Base-by-base conservation (phyloP, 352 stramenopile species). In the Globisporangium polare region DNA sequence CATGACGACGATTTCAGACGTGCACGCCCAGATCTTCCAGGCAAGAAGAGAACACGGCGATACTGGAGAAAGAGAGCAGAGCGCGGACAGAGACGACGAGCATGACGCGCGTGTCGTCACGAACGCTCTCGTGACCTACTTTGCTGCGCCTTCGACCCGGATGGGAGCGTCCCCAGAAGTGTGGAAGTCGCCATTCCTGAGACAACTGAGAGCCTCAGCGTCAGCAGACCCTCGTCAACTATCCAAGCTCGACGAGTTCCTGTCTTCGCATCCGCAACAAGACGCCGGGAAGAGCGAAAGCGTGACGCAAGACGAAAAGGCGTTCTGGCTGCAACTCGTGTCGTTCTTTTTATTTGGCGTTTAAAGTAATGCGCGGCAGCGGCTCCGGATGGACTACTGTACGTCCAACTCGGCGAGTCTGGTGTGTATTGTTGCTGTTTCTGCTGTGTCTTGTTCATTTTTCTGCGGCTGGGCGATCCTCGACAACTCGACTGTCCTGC, bases 281-380 rank as follows among this genome's bases (percentile, higher is more conserved):
- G 20, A 2, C 17, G 18, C 18, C 12, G 29, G 17, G 18, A 17
- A 18, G 26, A 5, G 41, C 12, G 18, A 47, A 8, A 39, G 7
- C n/a, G 5, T 53, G 31, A 31, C 51, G n/a, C 39, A 60, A 47
- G 53, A 63, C 13, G 62, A 85, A 37, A 78, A 75, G 39, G 71
- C 66, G 3, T 84, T 83, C 46, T 89, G 79, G 79, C 57, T 86
- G 24, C 75, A 80, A 51, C 52, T 89, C 41, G 70, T 81, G 47
- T 86, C 79, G 9, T 87, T 87, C 57, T 84, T 86, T 68, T 68
- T 86, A 22, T 83, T 85, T 72, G 72, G 71, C 13, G 39, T 43
- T 45, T 66, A 62, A 43, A 18, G 58, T 58, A 41, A 43, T 56
- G 33, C 49, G 49, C 43, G n/a, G 49, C 27, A 55, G 49, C 52